Conservation (phyloP, 2,329 filamentous ascomycete genomes). For the Neopestalotiopsis sp. region DNA sequence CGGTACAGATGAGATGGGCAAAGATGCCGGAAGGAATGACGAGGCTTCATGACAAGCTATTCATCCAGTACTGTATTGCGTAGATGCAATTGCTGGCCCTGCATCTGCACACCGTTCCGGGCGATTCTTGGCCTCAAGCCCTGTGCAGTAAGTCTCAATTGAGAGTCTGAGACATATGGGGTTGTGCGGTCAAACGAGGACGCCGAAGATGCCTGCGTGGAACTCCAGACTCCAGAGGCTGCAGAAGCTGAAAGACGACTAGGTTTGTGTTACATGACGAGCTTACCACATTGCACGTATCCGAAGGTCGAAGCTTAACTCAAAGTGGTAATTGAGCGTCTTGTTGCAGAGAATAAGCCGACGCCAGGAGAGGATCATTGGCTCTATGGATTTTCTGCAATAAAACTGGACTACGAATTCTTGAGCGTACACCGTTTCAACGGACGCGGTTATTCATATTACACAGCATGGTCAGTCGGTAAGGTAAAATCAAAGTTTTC, state of each 20-base stretch:
- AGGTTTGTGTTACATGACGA: constrained; percentile 6
- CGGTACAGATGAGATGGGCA: neutral
- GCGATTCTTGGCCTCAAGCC: neutral
- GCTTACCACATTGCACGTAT: neutral
- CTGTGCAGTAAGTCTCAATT: neutral
- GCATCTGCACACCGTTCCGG: neutral
- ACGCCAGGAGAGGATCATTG: neutral
- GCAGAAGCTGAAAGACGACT: constrained; percentile 1
- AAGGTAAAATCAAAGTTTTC: neutral
- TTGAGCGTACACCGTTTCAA: neutral
- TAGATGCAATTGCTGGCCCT: neutral
- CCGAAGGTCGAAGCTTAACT: neutral
- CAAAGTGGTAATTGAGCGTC: neutral
- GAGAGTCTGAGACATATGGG: neutral
- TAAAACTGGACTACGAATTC: neutral
- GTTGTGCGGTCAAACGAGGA: neutral
- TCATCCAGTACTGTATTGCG: too few species aligned
- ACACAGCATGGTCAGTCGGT: neutral
- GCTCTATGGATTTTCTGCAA: neutral
- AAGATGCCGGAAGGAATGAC: neutral
- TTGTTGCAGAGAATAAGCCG: neutral
- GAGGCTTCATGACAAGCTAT: neutral
- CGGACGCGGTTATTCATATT: neutral
- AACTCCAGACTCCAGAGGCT: neutral
- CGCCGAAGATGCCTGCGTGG: neutral